Base-by-base conservation (phyloP, 768 basidiomycete species). In the Suillus ampliporus region DNA sequence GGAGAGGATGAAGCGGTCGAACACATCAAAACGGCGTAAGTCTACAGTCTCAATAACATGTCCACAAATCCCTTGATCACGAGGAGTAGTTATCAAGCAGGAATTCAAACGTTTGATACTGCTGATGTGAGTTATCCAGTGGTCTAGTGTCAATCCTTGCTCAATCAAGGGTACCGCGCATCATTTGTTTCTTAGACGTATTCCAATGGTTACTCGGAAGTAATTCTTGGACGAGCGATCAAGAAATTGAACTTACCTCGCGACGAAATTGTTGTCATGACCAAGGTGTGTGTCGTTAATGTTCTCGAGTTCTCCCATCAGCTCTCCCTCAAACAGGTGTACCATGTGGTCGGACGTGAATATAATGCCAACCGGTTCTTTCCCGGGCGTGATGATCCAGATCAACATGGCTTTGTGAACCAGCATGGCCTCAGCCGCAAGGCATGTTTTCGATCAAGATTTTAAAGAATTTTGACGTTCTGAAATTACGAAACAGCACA, bases 261-360 rank as follows among this genome's bases (percentile, higher is more conserved):
- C 2, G 87, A 89, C 15, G 85, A 88, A 65, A 86, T 92, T 51
- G 90, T 94, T 17, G 83, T 93, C 14, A 82, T 93, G 80, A 91
- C 91, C 60, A 93, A 94, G 77, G 86, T 85, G 37, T 8, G 58
- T 47, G 19, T 57, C 10, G n/a, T 34, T 14, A 34, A 40, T 28
- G 23, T 50, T 28, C 48, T 48, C 47, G 34, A 34, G 34, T 43
- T 35, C n/a, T 5, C 15, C n/a, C 10, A 51, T 40, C 23, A 11
- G 31, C 31, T 34, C 38, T 28, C 34, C 37, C 11, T 40, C 31
- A 26, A 48, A 21, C 66, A 80, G 79, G 71, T 78, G 17, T 85
- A 82, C 70, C 85, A 83, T 69, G 76, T 79, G 41, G 68, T 72
- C 41, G 69, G 64, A 19, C 67, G 64, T 43, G 60, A 71, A 59